Base-by-base conservation (phyloP, 768 basidiomycete genomes). In the Phaffia tasmanica region DNA sequence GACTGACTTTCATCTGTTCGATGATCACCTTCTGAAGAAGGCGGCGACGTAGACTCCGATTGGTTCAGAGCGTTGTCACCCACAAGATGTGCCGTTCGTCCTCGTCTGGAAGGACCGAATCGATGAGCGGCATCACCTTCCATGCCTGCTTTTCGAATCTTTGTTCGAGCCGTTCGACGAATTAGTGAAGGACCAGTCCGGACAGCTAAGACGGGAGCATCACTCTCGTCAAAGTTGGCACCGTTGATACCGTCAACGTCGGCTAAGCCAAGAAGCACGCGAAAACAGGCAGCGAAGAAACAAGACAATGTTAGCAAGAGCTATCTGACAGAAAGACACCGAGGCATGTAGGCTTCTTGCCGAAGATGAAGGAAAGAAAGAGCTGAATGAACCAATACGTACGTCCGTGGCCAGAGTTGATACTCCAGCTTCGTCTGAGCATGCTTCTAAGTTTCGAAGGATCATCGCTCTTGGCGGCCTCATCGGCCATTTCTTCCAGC, bases 401-500 rank as follows among this genome's bases (percentile, higher is more conserved):
- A 63, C 63, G 50, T 55, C 50, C 56, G 1, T 49, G 50, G 16
- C 53, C 63, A 9, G 32, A 35, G 50, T 63, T 63, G 75, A 92
- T 79, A 76, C 89, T 93, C 65, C 95, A 80, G 76, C 88, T 93
- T 72, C 91, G 83, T 74, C 87, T 82, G 73, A 93, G 79, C 69
- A 87, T 83, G 63, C 80, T 88, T 74, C 86, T 82, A 73, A 92
- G 83, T 74, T 81, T 84, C 57, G 85, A 83, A 23, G 89, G 86
- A 78, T 92, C 92, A 72, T 86, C 86, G 72, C 83, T 89, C 72
- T 80, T 81, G 46, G 85, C 86, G 0, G 89, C 89, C 74, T 94
- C 89, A 77, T 93, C 89, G 49, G 92, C 92, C 42, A 98, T 79
- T 74, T 88, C 84, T 76, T 99, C 95, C 67, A 99, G 80, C 75